Conservation (phyloP, 2,329 filamentous ascomycete genomes). For the Exophiala lecanii-corni region DNA sequence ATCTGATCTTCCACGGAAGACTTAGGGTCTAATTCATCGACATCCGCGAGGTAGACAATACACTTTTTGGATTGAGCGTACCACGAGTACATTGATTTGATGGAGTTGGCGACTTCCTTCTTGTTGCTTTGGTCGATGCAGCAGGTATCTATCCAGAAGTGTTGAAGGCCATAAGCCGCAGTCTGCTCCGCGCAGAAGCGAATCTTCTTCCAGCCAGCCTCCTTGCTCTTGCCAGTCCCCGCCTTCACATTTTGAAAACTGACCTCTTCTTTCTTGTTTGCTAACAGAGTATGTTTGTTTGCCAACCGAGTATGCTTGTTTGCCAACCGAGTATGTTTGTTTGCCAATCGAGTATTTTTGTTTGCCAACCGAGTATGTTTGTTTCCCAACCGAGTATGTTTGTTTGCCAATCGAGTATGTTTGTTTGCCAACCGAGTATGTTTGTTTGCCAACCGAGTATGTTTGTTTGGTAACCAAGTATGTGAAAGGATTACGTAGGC, state of each 20-base stretch:
- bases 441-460: too few species aligned
- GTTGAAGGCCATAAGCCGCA: slow-evolving; percentile 8
- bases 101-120: slow-evolving; percentile 7
- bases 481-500: too few species aligned
- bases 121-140: slow-evolving; percentile 16
- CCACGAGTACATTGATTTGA: slow-evolving; percentile 13
- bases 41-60: slow-evolving; percentile 15
- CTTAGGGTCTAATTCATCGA: too few species aligned
- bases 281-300: slow-evolving; percentile 15
- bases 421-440: too few species aligned
- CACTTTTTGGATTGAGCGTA: slow-evolving; percentile 10
- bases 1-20: too few species aligned
- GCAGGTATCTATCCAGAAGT: slow-evolving; percentile 19
- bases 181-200: slow-evolving; percentile 14
- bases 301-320: too few species aligned
- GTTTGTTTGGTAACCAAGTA: too few species aligned
- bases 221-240: slow-evolving; percentile 7
- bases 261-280: slow-evolving; percentile 28
- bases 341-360: too few species aligned
- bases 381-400: too few species aligned
- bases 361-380: too few species aligned
- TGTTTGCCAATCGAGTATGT: too few species aligned
- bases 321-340: too few species aligned
- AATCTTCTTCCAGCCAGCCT: slow-evolving; percentile 15
- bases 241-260: slow-evolving; percentile 31